These are phyloP conservation scores for Meripilus lineatus DNA, from an alignment of 1,284 basidiomycete genomes.

Conservation along the genomic window DNA sequence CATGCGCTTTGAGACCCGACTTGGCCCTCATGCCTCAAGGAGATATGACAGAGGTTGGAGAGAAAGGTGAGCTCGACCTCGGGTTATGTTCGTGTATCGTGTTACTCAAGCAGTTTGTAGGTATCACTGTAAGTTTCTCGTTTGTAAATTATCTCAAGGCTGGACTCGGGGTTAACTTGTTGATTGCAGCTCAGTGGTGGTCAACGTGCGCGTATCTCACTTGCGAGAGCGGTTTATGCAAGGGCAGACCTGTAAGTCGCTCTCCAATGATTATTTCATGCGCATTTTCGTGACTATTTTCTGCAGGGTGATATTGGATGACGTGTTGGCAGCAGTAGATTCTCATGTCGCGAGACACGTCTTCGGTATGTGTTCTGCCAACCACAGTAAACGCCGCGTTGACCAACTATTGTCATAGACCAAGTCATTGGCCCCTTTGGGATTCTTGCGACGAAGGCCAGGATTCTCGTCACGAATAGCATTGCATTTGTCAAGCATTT, in stretches of 20 bases:
- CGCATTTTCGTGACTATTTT: not conserved
- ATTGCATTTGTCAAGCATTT: constrained; percentile 82
- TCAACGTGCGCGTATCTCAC: constrained; percentile 58
- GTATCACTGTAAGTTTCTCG: constrained; percentile 32
- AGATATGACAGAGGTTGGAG: constrained; percentile 75
- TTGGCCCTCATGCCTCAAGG: constrained; percentile 69
- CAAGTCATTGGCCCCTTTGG: constrained; percentile 89
- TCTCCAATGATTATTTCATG: constrained; percentile 17
- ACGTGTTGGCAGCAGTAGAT: constrained; percentile 53
- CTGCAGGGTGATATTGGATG: constrained; percentile 41
- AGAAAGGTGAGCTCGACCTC: constrained; percentile 41
- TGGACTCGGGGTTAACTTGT: constrained; percentile 1
- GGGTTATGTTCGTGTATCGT: not conserved
- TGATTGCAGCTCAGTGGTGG: constrained; percentile 49
- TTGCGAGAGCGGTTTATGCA: constrained; percentile 41
- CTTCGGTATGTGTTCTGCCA: constrained; percentile 35
- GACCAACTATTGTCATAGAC: constrained; percentile 41
- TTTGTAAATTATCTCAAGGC: not conserved
- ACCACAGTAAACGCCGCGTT: not conserved
- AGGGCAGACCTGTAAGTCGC: constrained; percentile 36
- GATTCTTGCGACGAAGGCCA: constrained; percentile 79
- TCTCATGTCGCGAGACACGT: constrained; percentile 42
- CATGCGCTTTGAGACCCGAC: constrained; percentile 85
- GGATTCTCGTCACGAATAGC: constrained; percentile 88
- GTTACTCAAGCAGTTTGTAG: constrained; percentile 13